Evolutionary conservation across 768 basidiomycete genomes (phyloP).

Genomic region (Lyophyllum semitale): DNA sequence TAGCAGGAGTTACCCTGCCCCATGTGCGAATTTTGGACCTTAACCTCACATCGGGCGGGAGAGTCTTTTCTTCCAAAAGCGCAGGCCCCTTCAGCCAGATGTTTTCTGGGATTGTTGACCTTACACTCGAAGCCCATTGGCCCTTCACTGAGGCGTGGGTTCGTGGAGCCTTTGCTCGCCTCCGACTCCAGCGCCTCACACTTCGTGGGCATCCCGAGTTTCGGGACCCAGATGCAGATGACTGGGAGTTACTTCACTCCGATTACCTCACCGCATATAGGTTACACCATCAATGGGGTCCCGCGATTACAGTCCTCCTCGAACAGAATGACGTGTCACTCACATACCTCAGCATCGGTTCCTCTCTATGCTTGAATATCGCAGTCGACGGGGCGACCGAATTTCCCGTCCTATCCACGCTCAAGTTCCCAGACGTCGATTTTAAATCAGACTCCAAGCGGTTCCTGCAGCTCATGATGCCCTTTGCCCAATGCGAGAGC

Average conservation of each 20-base stretch:
- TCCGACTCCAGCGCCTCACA: too few relatives aligned
- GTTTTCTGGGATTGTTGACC: too few relatives aligned
- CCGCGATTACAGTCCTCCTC: not conserved
- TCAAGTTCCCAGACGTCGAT: not conserved
- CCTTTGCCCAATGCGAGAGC: not conserved
- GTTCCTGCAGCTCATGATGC: not conserved
- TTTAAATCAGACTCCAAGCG: not conserved
- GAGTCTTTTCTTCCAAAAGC: too few relatives aligned
- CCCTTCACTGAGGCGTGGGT: too few relatives aligned
- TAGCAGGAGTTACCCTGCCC: not conserved
- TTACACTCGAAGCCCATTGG: too few relatives aligned
- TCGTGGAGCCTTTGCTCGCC: too few relatives aligned
- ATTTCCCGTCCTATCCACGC: not conserved
- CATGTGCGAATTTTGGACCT: not conserved
- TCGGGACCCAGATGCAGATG: not conserved
- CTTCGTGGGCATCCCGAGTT: not conserved
- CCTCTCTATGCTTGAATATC: not conserved
- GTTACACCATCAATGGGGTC: not conserved
- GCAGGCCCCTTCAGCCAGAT: too few relatives aligned
- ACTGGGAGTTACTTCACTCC: too few relatives aligned
- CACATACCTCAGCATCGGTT: not conserved
- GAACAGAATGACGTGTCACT: not conserved
- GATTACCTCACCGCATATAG: too few relatives aligned
- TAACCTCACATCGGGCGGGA: too few relatives aligned
- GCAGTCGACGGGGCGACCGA: not conserved